Base-by-base conservation (phyloP, 768 basidiomycete species). In the Kwoniella heveanensis region DNA sequence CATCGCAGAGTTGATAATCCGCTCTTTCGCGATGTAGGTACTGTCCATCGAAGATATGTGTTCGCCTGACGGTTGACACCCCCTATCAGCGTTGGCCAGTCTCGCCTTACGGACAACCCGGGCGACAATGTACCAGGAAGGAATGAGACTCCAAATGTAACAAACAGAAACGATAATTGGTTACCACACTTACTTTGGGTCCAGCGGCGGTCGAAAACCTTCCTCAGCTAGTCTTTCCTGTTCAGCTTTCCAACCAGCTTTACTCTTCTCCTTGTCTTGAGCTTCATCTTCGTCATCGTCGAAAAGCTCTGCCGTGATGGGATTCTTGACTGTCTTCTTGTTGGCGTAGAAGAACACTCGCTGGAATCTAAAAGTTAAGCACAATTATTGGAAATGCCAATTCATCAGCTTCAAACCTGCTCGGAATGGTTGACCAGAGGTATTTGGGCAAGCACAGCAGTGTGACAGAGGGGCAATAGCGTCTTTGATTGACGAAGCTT, bases 1-100 rank as follows among this genome's bases (percentile, higher is more conserved):
- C 90, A 77, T 99, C 96, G 78, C 90, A 90, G 6, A 99, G 83
- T 79, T 98, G 96, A 81, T 91, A 99, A 19, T 92, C 90, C 1
- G 92, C 92, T 0, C 91, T 89, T 78, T 95, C 90, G 70, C 89
- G 88, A 49, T 88, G 86, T 50, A 92, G 80, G 7, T 85, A 85
- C 62, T 86, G 77, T 0, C 95, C 96, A 77, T 99, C 92, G 69
- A 98, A 99, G 30, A 92, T 84, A 77, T 98, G 92, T 0, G 89
- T 88, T 70, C 83, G 83, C 24, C 77, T 82, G 19, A 17, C 15
- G 39, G 4, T 8, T 9, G 9, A 44, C 39, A n/a, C n/a, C n/a
- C n/a, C n/a, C n/a, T n/a, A n/a, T n/a, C n/a, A n/a, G n/a, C n/a
- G n/a, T n/a, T n/a, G n/a, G n/a, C n/a, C n/a, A n/a, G n/a, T n/a